Base-by-base conservation (phyloP, 257 asterid genomes). In the Rauvolfia tetraphylla region DNA sequence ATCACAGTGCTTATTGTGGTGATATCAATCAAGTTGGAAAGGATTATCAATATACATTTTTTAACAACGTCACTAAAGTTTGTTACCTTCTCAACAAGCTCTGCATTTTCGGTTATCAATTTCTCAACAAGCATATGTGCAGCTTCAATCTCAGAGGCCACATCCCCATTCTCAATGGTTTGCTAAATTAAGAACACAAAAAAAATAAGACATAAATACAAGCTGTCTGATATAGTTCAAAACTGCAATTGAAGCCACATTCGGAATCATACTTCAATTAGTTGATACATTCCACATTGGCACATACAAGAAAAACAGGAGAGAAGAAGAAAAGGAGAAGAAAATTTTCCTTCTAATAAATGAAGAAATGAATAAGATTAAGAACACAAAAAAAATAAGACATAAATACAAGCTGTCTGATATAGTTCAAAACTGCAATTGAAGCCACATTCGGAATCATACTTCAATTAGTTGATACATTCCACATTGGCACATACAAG, bases 31-130 rank as follows among this genome's bases (percentile, higher is more conserved):
- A 76, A 23, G 14, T 29, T 15, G 11, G 6, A 23, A 25, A 33
- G 31, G 22, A 70, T 48, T 46, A 56, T 51, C 59, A 58, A 70
- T 31, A 33, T 29, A 69, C 5, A 56, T 38, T 20, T 41, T 41
- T 41, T 3, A 41, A 41, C 51, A 1, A 46, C 8, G 14, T 11
- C 5, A 46, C 51, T 34, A 51, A 14, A 1, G 36, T 7, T 23
- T 42, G 39, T 72, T 81, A 92, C 97, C 88, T 92, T 89, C 76
- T 76, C 90, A 74, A 84, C 91, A 80, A 85, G 92, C 82, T 87
- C 83, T 18, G 87, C 79, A 84, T 89, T 90, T 83, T 90, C 93
- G 44, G 69, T 31, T 20, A 81, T 70, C 84, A 87, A 79, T 79
- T 76, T 91, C 79, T 82, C 91, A 76, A 83, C 87, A 76, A 82